phyloP scores from a whole-genome alignment of 495 filamentous ascomycete species.

The Aspergillus indologenus region DNA sequence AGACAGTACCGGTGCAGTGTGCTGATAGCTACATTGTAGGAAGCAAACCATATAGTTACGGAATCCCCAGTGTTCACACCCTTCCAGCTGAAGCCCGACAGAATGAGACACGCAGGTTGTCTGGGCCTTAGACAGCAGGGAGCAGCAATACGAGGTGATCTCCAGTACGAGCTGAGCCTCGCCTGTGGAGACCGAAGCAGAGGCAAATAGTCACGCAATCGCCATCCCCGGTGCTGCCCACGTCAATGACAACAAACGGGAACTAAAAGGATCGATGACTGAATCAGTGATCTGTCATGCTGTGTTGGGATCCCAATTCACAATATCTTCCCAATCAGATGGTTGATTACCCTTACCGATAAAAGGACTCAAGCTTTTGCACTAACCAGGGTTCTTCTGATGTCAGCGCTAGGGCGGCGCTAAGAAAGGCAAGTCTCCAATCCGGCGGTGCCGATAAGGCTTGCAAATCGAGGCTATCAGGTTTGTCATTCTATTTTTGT shows the following conservation, averaged over 20 bases:
- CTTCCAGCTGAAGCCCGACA: not conserved
- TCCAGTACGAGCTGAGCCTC: not conserved
- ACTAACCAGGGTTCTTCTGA: not conserved
- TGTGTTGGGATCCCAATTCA: not conserved
- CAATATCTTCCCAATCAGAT: not conserved
- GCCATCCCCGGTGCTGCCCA: no score
- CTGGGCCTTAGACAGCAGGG: not conserved
- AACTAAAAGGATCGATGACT: not conserved
- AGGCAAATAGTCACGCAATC: no score
- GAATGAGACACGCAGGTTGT: not conserved
- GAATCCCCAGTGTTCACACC: no score
- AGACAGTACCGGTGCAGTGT: no score
- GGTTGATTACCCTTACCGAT: not conserved
- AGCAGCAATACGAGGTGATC: slow-evolving; percentile 3
- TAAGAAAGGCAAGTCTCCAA: not conserved
- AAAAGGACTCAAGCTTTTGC: slow-evolving; percentile 3
- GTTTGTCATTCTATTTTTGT: not conserved
- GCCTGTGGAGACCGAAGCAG: not conserved
- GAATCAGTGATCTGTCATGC: slow-evolving; percentile 3
- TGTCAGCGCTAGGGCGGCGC: slow-evolving; percentile 3
- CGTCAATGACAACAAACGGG: slow-evolving; percentile 2
- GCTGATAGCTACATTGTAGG: no score
- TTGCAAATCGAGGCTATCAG: not conserved
- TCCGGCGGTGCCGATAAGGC: not conserved
- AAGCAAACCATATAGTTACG: no score